Evolutionary conservation across 2,329 filamentous ascomycete genomes (phyloP).

Genomic region (Lecanoromycetidae sp.): DNA sequence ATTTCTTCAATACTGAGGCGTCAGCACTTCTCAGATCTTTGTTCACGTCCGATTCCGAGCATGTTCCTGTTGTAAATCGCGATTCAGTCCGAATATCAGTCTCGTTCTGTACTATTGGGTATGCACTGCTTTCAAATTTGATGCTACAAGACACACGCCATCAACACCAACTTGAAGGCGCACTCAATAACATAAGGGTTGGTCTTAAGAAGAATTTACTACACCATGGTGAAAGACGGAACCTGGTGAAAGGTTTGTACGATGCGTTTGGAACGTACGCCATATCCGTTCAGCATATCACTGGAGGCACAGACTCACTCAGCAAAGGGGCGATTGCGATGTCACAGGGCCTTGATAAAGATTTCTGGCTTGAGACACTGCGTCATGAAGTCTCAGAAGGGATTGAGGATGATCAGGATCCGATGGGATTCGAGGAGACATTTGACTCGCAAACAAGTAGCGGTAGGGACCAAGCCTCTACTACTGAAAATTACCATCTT

Average conservation of each 20-base stretch:
- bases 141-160: neutral
- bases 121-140: conserved; percentile 8
- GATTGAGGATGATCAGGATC: conserved; percentile 20
- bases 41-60: neutral
- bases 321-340: conserved; percentile 7
- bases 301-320: conserved; percentile 1
- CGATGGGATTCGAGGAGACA: conserved; percentile 34
- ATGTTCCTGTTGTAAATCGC: neutral
- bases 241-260: conserved; percentile 7
- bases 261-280: conserved; percentile 6
- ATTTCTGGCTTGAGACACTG: conserved; percentile 9
- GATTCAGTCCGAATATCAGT: conserved; percentile 5
- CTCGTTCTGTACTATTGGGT: conserved; percentile 12
- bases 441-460: conserved; percentile 23
- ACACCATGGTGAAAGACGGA: conserved; percentile 1
- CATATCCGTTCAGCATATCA: conserved; percentile 3
- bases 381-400: neutral
- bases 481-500: conserved; percentile 25
- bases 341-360: conserved; percentile 6
- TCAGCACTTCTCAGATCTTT: conserved; percentile 4
- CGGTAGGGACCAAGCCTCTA: conserved; percentile 18
- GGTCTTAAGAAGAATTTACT: conserved; percentile 6
- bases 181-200: conserved; percentile 4
- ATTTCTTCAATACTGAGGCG: conserved; percentile 9
- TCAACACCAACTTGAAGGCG: neutral